phyloP scores from a whole-genome alignment of 1,284 basidiomycete genomes.

The Coriolopsis trogii region DNA sequence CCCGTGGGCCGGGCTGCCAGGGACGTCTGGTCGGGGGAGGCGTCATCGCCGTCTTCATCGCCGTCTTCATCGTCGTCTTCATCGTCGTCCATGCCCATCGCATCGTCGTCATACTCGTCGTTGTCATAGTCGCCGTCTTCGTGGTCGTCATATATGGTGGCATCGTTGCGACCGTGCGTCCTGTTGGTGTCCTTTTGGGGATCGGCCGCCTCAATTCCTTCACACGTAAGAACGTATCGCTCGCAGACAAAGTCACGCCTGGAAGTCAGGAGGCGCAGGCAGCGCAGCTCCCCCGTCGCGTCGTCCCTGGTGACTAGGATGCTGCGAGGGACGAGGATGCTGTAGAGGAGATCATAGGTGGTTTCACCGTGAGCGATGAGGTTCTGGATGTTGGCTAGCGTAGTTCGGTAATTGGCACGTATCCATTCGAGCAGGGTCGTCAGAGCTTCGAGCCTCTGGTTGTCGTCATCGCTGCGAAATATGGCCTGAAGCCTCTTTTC shows the following conservation, averaged over 20 bases:
- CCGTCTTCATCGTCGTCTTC: conserved; percentile 1
- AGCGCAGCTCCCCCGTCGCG: conserved; percentile 42
- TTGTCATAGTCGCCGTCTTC: conserved; percentile 2
- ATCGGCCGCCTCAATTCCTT: conserved; percentile 55
- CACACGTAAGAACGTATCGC: conserved; percentile 43
- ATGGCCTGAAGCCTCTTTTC: conserved; percentile 42
- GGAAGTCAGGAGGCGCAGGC: conserved; percentile 43
- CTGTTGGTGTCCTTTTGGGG: conserved; percentile 14
- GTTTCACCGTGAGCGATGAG: conserved; percentile 55
- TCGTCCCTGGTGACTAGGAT: conserved; percentile 12
- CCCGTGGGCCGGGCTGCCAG: background rate
- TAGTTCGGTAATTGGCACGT: conserved; percentile 48
- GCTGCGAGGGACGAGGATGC: conserved; percentile 12
- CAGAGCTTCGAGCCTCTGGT: conserved; percentile 43
- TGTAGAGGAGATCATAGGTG: conserved; percentile 53
- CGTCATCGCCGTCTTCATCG: conserved; percentile 1
- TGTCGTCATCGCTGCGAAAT: conserved; percentile 37
- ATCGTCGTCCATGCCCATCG: background rate
- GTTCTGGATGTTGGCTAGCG: conserved; percentile 46
- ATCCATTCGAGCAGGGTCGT: conserved; percentile 40
- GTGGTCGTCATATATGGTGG: background rate
- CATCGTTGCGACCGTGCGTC: background rate
- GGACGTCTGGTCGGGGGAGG: background rate
- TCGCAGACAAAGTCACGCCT: conserved; percentile 30
- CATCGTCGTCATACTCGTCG: background rate